Evolutionary conservation across 345 rosid genomes (phyloP).

Genomic region (Linum usitatissimum): DNA sequence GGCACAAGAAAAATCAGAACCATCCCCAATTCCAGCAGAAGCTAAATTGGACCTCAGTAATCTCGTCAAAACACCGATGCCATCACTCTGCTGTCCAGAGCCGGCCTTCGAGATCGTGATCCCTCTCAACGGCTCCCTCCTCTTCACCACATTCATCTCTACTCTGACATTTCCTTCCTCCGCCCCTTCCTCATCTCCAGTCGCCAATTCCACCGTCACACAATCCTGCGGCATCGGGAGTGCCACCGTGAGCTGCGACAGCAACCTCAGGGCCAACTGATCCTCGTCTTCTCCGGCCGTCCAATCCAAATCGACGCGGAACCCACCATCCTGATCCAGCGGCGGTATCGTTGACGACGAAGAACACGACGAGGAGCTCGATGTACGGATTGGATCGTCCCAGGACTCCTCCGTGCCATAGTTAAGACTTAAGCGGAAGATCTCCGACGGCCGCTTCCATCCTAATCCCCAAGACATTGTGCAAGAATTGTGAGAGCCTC

Average conservation of each 20-base stretch:
- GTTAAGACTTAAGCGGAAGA: conserved; percentile 55
- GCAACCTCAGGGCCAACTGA: conserved; percentile 67
- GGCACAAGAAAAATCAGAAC: conserved; percentile 29
- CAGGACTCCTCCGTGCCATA: conserved; percentile 61
- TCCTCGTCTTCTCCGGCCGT: conserved; percentile 89
- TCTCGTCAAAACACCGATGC: conserved; percentile 62
- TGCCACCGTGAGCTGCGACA: conserved; percentile 93
- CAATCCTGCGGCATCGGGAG: conserved; percentile 75
- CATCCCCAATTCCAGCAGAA: conserved; percentile 31
- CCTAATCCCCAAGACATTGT: conserved; percentile 98
- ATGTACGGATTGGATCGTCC: conserved; percentile 35
- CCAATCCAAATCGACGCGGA: conserved; percentile 81
- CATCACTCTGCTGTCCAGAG: conserved; percentile 81
- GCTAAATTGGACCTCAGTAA: conserved; percentile 48
- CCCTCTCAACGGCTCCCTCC: conserved; percentile 68
- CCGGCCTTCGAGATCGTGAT: conserved; percentile 61
- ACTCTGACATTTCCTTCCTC: conserved; percentile 39
- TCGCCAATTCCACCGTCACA: conserved; percentile 47
- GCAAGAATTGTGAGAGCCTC: background rate
- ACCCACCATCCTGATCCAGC: conserved; percentile 56
- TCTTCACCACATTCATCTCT: conserved; percentile 67
- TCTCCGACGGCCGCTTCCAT: conserved; percentile 87
- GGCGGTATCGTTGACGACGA: conserved; percentile 27
- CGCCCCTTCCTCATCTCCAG: conserved; percentile 11
- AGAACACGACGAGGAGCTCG: conserved; percentile 23